A percentile compares a stretch with the other conserved stretches of the same genome.
phyloP scores from a whole-genome alignment of 1,139 yeast species.

The Meyerozyma elateridarum region DNA sequence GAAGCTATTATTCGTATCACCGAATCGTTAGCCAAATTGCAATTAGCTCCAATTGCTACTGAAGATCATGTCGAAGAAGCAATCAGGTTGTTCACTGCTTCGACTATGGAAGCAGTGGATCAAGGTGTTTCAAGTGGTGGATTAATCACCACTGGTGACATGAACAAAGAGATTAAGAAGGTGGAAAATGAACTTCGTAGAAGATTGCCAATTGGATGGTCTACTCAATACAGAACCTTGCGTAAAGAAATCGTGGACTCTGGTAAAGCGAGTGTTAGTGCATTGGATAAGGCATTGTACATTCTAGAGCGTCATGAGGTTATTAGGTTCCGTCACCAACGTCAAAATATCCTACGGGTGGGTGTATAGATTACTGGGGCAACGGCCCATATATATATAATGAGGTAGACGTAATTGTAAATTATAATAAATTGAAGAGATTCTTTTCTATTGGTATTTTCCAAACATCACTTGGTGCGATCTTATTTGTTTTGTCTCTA shows the following conservation, averaged over 20 bases:
- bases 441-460: no score
- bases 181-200: conserved; percentile 85
- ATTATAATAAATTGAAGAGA: neutral
- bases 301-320: conserved; percentile 84
- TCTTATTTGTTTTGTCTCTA: no score
- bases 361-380: conserved; percentile 45
- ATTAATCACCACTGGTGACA: conserved; percentile 42
- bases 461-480: no score
- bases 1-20: conserved; percentile 97
- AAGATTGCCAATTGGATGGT: conserved; percentile 95
- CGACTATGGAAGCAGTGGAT: conserved; percentile 96
- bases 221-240: conserved; percentile 81
- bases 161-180: conserved; percentile 65
- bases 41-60: conserved; percentile 76
- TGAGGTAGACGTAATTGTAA: neutral
- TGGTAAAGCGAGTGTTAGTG: conserved; percentile 60
- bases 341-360: conserved; percentile 77
- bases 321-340: conserved; percentile 81
- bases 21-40: conserved; percentile 87
- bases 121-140: conserved; percentile 59
- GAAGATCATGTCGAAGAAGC: conserved; percentile 95
- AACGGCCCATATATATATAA: conserved; percentile 8
- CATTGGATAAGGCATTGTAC: conserved; percentile 78
- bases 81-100: conserved; percentile 86
- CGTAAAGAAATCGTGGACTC: conserved; percentile 79